Conservation (phyloP, 495 filamentous ascomycete species). For the Oleoguttula mirabilis region DNA sequence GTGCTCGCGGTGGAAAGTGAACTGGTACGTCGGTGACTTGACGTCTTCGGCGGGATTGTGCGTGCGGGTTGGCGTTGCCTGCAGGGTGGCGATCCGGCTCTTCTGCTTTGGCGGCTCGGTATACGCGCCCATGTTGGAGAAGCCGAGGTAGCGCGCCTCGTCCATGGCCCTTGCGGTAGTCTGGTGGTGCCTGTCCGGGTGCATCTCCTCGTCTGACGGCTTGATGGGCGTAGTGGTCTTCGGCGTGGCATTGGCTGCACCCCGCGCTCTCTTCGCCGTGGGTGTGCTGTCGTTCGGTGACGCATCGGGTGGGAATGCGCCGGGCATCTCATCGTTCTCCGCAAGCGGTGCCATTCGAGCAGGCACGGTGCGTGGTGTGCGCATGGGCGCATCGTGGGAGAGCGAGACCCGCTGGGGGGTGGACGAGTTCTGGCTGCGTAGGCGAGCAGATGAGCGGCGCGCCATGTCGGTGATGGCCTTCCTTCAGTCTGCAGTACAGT, state of each 20-base stretch:
- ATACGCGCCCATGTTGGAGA: slow-evolving; percentile 24
- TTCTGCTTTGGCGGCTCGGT: slow-evolving; percentile 27
- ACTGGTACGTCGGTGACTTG: slow-evolving; percentile 57
- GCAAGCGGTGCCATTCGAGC: slow-evolving; percentile 10
- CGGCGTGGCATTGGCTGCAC: slow-evolving; percentile 19
- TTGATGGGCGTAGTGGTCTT: slow-evolving; percentile 25
- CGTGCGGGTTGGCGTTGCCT: slow-evolving; percentile 26
- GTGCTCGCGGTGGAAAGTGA: slow-evolving; percentile 49
- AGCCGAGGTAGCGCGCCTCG: slow-evolving; percentile 31
- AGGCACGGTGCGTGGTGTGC: slow-evolving; percentile 14
- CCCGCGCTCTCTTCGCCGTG: slow-evolving; percentile 4
- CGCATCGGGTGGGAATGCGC: slow-evolving; percentile 10
- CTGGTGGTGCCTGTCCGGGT: slow-evolving; percentile 28
- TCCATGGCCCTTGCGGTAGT: slow-evolving; percentile 28
- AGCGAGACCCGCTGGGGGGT: slow-evolving; percentile 20
- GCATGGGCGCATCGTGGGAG: slow-evolving; percentile 14
- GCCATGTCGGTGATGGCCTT: slow-evolving; percentile 16
- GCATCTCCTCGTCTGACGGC: slow-evolving; percentile 28
- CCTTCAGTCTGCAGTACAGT: too few species aligned
- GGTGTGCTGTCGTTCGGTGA: slow-evolving; percentile 10
- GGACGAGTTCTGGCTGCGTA: slow-evolving; percentile 14
- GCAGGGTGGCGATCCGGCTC: slow-evolving; percentile 15
- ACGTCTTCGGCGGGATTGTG: slow-evolving; percentile 12
- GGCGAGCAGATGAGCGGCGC: slow-evolving; percentile 14
- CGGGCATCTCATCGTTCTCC: slow-evolving; percentile 21